Evolutionary conservation across 805 yeast genomes (phyloP).

Genomic region (Wickerhamiella musiphila): DNA sequence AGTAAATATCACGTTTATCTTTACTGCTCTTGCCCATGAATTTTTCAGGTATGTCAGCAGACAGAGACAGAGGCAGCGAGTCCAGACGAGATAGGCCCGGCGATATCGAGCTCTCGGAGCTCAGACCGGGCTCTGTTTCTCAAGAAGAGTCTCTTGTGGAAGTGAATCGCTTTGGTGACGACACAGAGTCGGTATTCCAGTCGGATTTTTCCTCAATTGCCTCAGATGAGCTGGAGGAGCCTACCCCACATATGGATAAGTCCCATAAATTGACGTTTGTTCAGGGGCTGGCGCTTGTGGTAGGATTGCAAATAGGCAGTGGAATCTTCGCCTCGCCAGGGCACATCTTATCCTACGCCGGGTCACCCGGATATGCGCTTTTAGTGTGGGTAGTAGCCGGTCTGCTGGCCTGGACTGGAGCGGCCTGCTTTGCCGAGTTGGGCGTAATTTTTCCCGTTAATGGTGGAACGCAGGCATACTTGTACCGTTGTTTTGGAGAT

Average conservation of each 20-base stretch:
- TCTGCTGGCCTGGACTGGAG: constrained; percentile 28
- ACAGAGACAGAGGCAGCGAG: too few relatives aligned
- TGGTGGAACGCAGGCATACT: constrained; percentile 27
- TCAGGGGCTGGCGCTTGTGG: constrained; percentile 24
- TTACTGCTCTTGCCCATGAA: constrained; percentile 87
- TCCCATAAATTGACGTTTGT: constrained; percentile 13
- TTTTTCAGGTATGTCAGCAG: not conserved
- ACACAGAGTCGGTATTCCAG: too few relatives aligned
- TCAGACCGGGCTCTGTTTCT: too few relatives aligned
- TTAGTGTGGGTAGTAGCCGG: constrained; percentile 26
- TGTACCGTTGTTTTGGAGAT: constrained; percentile 23
- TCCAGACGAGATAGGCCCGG: too few relatives aligned
- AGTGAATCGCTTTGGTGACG: too few relatives aligned
- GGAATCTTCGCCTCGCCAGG: constrained; percentile 29
- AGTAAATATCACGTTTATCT: constrained; percentile 79
- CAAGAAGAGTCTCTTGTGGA: too few relatives aligned
- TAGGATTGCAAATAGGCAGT: constrained; percentile 29
- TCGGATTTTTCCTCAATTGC: too few relatives aligned
- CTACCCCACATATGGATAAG: too few relatives aligned
- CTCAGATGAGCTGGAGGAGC: too few relatives aligned
- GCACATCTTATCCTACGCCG: constrained; percentile 22
- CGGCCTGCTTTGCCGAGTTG: constrained; percentile 26
- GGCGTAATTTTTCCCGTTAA: constrained; percentile 26
- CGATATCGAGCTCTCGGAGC: too few relatives aligned
- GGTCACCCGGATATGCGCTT: constrained; percentile 24